Conservation (phyloP, 805 yeast species). For the Lachancea sp. region DNA sequence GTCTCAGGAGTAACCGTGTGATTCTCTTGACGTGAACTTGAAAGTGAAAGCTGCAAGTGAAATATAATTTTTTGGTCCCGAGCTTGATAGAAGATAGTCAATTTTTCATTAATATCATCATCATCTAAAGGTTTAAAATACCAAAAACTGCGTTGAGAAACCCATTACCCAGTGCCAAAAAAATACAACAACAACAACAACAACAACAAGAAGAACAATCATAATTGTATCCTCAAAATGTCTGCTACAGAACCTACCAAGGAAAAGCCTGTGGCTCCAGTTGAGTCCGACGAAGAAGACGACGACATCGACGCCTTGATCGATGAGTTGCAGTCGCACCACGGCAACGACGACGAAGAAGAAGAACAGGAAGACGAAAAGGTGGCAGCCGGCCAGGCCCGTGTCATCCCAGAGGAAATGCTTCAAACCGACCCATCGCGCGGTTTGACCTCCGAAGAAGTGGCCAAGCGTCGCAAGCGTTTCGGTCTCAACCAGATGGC, state of each 20-base stretch:
- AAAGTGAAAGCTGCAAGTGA: not conserved
- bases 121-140: too few species aligned
- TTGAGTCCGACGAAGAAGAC: slow-evolving; percentile 45
- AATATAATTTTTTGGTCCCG: not conserved
- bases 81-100: too few species aligned
- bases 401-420: slow-evolving; percentile 80
- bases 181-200: not conserved
- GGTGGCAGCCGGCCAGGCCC: slow-evolving; percentile 51
- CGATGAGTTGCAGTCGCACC: slow-evolving; percentile 67
- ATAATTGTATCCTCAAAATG: slow-evolving; percentile 4
- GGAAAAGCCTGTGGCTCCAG: slow-evolving; percentile 34
- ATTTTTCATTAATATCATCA: too few species aligned
- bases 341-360: slow-evolving; percentile 43
- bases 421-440: slow-evolving; percentile 71
- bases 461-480: slow-evolving; percentile 77
- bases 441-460: slow-evolving; percentile 79
- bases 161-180: not conserved
- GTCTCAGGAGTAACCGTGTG: slow-evolving; percentile 3
- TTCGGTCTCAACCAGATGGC: slow-evolving; percentile 87
- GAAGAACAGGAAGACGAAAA: slow-evolving; percentile 40
- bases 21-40: too few species aligned
- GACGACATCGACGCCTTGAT: slow-evolving; percentile 69
- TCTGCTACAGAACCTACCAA: slow-evolving; percentile 14
- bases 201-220: not conserved
- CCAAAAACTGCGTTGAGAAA: not conserved